Evolutionary conservation across 495 filamentous ascomycete species (phyloP), one percentile per base, ranked within the genome.

Genomic region (Lasiosphaeriaceae sp.): DNA sequence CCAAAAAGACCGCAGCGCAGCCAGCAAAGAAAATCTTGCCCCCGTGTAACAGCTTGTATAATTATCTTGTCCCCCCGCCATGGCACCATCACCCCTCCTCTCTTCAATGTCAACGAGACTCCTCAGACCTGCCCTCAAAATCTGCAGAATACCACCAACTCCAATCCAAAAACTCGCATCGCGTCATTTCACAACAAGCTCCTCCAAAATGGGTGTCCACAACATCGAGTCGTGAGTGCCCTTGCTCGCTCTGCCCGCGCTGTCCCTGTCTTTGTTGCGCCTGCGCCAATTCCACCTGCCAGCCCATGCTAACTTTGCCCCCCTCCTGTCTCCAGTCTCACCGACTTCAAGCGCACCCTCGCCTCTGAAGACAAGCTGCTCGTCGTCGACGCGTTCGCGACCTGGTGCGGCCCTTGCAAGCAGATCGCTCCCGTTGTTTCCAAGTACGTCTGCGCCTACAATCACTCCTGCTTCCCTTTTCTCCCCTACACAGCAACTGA

Each of bases 371-470:
- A 72, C 78, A n/a, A 78, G 14, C 71, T 89, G 60, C 80, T 96
- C 61, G 76, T 97, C 61, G 68, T 96, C 71, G 93, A 97, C 80
- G 91, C 84, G 77, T 90, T 87, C 70, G 93, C 93, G 45, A 82
- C 75, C 35, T 97, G 93, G 93, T 97, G 93, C 80, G 92, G 91
- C 55, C 93, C 93, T 54, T 97, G 93, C 86, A 96, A 91, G 79
- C 78, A 82, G 61, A 90, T 97, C 63, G 82, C 91, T 19, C 93
- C 93, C 37, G 65, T 79, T 23, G 69, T 96, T 52, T 82, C 83
- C 57, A 78, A 84, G 82, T 70, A 57, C 41, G 61, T 55, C 2
- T 12, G 12, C 23, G 26, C 26, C 26, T 9, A 41, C 20, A 7
- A 12, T 14, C 46, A 9, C 19, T 26, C 22, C 17, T 11, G 12